phyloP scores from a whole-genome alignment of 2,329 filamentous ascomycete genomes.

The Penicillium sp. region DNA sequence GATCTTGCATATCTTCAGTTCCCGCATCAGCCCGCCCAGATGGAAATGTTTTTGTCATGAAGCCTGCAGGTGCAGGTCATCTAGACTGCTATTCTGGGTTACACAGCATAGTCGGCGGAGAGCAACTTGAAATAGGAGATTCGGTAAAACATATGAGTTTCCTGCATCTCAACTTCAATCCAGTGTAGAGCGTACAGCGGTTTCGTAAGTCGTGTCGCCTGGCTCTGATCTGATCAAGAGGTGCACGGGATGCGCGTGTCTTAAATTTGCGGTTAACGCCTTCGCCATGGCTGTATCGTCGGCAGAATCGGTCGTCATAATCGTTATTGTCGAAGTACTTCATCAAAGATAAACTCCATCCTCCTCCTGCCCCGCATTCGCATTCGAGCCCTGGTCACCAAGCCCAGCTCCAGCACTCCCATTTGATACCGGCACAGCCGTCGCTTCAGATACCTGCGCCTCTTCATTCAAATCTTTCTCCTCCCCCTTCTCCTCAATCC shows the following conservation, averaged over 20 bases:
- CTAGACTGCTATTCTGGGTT: background rate
- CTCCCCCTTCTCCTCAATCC: conserved; percentile 41
- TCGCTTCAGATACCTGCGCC: conserved; percentile 17
- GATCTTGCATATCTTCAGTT: conserved; percentile 20
- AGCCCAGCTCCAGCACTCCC: conserved; percentile 9
- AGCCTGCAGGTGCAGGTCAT: background rate
- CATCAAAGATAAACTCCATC: conserved; percentile 35
- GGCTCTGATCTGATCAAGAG: background rate
- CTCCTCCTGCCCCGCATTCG: conserved; percentile 11
- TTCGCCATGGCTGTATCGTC: background rate
- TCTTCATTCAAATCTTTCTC: conserved; percentile 20
- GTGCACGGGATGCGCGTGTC: background rate
- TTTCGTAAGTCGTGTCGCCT: background rate
- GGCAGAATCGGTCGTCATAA: background rate
- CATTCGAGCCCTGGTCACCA: background rate
- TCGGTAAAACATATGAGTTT: background rate
- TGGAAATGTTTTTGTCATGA: background rate
- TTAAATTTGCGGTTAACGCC: background rate
- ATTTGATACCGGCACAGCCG: conserved; percentile 21
- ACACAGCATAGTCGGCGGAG: background rate
- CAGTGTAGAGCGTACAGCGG: background rate
- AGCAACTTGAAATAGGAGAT: background rate
- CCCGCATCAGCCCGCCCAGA: conserved; percentile 6
- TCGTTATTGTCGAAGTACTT: background rate
- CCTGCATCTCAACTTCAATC: background rate